These are phyloP conservation scores for Funneliformis mosseae DNA, from an alignment of 192 early-diverging fungal species.

Conservation along the genomic window DNA sequence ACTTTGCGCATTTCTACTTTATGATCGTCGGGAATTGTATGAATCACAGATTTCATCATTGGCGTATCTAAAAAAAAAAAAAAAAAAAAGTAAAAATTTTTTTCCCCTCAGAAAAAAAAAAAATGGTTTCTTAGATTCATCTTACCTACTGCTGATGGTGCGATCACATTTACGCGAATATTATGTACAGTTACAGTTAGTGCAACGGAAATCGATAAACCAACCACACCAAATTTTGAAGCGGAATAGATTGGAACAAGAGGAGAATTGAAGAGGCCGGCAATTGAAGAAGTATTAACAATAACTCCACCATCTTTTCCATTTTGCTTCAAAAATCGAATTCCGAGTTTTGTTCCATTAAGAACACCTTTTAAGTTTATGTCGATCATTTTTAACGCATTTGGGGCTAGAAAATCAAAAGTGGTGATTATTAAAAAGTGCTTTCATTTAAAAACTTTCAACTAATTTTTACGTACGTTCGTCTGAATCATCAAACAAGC, in stretches of 20 bases:
- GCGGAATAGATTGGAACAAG: constrained; percentile 61
- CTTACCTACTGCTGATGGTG: neutral
- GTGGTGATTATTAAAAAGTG: no score
- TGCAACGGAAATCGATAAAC: neutral
- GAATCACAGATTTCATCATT: neutral
- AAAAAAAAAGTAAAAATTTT: neutral
- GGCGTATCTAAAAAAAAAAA: neutral
- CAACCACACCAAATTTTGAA: neutral
- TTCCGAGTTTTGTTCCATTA: constrained; percentile 69
- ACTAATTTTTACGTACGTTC: neutral
- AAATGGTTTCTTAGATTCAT: neutral
- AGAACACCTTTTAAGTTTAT: constrained; percentile 75
- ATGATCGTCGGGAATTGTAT: neutral
- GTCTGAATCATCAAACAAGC: neutral
- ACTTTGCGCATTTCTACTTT: neutral
- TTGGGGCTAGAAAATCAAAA: no score
- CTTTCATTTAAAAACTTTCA: no score
- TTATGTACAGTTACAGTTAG: neutral
- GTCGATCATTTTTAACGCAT: constrained; percentile 64
- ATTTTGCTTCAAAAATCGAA: constrained; percentile 55
- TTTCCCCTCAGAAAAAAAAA: no score
- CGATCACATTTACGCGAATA: neutral
- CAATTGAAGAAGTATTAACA: constrained; percentile 76
- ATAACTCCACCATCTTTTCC: constrained; percentile 58
- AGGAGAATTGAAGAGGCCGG: constrained; percentile 59